These are phyloP conservation scores for Brasenia schreberi DNA, from an alignment of 164 flowering plant species.

Conservation along the genomic window DNA sequence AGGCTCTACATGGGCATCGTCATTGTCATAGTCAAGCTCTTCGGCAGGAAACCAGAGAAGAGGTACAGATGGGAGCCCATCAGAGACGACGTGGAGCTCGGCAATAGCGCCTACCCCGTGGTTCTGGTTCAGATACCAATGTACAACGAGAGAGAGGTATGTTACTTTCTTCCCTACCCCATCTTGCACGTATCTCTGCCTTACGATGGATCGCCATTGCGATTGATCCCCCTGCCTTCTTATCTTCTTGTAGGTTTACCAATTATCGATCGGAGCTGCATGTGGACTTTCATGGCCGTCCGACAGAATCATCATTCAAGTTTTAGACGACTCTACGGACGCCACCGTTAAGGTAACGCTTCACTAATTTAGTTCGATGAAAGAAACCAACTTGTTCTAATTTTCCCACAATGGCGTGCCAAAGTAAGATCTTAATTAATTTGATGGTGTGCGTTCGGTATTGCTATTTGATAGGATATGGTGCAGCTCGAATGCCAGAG, in stretches of 20 bases:
- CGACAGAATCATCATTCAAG: conserved; percentile 11
- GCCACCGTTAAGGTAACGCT: conserved; percentile 6
- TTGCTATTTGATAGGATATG: conserved; percentile 2
- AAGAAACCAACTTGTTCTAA: not conserved
- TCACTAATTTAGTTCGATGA: not conserved
- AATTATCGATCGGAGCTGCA: not conserved
- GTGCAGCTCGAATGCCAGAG: conserved; percentile 11
- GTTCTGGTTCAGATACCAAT: not conserved
- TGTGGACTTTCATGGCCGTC: not conserved
- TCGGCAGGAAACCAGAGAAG: conserved; percentile 42
- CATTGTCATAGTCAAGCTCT: conserved; percentile 32
- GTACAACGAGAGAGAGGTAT: conserved; percentile 5
- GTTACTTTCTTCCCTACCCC: not conserved
- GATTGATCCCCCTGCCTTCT: not conserved
- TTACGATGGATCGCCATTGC: not conserved
- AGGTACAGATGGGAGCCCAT: conserved; percentile 55
- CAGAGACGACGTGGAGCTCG: conserved; percentile 44
- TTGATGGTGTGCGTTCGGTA: not conserved
- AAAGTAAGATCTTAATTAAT: not conserved
- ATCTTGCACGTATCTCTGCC: not conserved
- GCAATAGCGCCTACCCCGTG: conserved; percentile 38
- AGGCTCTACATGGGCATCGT: conserved; percentile 49
- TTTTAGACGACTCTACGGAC: conserved; percentile 16
- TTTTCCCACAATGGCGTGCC: not conserved
- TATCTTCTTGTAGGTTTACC: conserved; percentile 6